Conservation (phyloP, 2,329 filamentous ascomycete genomes). For the Colletotrichum simmondsii region DNA sequence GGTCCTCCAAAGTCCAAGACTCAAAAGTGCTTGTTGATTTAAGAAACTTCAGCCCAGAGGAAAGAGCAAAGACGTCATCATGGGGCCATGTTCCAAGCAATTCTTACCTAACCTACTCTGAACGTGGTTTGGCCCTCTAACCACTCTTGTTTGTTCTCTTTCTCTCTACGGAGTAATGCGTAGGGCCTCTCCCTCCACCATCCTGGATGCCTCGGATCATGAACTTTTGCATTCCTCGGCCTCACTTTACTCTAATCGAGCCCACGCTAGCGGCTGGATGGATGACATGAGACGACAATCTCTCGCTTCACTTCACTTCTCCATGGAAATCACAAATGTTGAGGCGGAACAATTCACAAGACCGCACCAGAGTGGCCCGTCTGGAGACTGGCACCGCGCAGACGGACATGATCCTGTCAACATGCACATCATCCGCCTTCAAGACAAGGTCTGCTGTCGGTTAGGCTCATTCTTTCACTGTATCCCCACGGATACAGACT, state of each 20-base stretch:
- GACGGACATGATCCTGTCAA: conserved; percentile 12
- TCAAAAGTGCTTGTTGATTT: background rate
- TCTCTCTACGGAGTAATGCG: background rate
- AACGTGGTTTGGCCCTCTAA: background rate
- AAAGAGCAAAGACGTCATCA: conserved; percentile 22
- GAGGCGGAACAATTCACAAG: background rate
- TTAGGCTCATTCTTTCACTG: background rate
- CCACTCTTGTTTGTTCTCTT: background rate
- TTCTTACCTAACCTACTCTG: conserved; percentile 14
- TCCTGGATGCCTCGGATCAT: conserved; percentile 5
- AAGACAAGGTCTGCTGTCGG: conserved; percentile 7
- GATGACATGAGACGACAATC: background rate
- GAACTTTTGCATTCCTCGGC: conserved; percentile 6
- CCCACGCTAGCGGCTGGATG: background rate
- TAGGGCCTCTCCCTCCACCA: background rate
- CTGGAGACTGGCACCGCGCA: conserved; percentile 5
- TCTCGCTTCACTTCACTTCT: background rate
- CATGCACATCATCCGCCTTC: conserved; percentile 27
- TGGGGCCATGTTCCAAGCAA: conserved; percentile 16
- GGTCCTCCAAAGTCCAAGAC: too few relatives aligned
- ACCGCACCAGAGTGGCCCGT: background rate
- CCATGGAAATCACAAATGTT: background rate
- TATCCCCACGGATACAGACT: background rate
- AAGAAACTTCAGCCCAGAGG: background rate
- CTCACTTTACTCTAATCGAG: background rate